phyloP scores from a whole-genome alignment of 257 asterid species.

The Solanum etuberosum region DNA sequence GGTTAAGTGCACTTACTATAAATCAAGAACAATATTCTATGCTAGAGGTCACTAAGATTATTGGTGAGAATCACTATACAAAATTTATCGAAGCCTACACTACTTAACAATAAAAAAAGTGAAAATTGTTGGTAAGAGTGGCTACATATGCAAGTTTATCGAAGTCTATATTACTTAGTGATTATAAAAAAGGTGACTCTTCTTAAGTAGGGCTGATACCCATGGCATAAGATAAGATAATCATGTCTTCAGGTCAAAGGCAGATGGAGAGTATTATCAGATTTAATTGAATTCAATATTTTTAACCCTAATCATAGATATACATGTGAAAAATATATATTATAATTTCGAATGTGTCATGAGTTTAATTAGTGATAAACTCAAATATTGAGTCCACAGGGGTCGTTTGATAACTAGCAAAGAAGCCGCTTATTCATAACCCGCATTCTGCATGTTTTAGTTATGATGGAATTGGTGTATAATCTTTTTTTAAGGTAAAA shows the following conservation, averaged over 20 bases:
- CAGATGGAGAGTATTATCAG: neutral
- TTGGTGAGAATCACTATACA: neutral
- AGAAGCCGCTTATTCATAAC: neutral
- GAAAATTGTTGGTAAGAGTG: neutral
- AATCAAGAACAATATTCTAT: neutral
- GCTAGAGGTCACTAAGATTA: neutral
- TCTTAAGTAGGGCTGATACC: neutral
- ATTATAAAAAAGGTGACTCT: neutral
- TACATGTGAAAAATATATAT: neutral
- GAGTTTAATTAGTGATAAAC: neutral
- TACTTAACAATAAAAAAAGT: neutral
- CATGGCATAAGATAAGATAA: neutral
- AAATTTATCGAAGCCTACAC: too few species aligned
- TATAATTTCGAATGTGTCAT: neutral
- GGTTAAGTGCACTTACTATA: neutral
- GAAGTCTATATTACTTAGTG: too few species aligned
- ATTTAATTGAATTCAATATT: neutral
- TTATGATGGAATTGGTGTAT: neutral
- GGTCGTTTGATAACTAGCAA: neutral
- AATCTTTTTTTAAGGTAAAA: too few species aligned
- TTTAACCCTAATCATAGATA: neutral
- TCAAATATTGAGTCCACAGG: neutral
- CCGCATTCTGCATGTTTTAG: neutral
- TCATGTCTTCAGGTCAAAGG: neutral
- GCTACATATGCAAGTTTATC: too few species aligned